These are phyloP conservation scores for Nigrospora sphaerica DNA, from an alignment of 2,329 filamentous ascomycete species.

Conservation along the genomic window DNA sequence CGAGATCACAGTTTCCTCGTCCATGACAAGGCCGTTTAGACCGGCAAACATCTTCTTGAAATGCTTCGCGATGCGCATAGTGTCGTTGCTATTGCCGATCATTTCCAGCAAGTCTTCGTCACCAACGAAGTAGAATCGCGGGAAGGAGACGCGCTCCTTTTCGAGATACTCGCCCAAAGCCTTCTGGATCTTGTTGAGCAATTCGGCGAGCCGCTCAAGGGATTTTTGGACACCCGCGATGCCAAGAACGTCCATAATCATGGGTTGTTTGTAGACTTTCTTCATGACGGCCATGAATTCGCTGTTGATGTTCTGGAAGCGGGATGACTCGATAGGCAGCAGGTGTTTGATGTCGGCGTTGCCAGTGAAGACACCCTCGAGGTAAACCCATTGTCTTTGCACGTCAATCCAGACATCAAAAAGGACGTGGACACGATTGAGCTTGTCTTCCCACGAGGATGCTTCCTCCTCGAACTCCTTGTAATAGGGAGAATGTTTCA, in stretches of 20 bases:
- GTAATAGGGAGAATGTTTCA: constrained; percentile 98
- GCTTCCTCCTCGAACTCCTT: constrained; percentile 99
- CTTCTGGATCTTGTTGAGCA: constrained; percentile 98
- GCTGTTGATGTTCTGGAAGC: constrained; percentile 98
- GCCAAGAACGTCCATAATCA: constrained; percentile 89
- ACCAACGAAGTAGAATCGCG: constrained; percentile 98
- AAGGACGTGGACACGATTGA: constrained; percentile 93
- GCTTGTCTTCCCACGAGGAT: constrained; percentile 92
- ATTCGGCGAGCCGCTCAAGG: constrained; percentile 87
- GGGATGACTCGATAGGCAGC: constrained; percentile 88
- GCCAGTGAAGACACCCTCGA: constrained; percentile 97
- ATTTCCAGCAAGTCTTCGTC: constrained; percentile 98
- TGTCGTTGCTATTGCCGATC: constrained; percentile 98
- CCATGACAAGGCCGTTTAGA: constrained; percentile 81
- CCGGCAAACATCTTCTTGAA: constrained; percentile 99
- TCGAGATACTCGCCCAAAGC: constrained; percentile 97
- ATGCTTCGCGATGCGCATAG: constrained; percentile 91
- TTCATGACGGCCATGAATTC: constrained; percentile 99
- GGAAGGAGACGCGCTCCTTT: constrained; percentile 94
- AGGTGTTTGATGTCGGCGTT: constrained; percentile 99
- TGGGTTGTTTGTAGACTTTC: constrained; percentile 94
- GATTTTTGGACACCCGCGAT: constrained; percentile 96
- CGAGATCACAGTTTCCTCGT: constrained; percentile 82
- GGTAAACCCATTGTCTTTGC: constrained; percentile 99
- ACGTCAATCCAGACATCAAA: constrained; percentile 99